phyloP scores from a whole-genome alignment of 202 grass and related monocot genomes.

The Brachypodium distachyon region DNA sequence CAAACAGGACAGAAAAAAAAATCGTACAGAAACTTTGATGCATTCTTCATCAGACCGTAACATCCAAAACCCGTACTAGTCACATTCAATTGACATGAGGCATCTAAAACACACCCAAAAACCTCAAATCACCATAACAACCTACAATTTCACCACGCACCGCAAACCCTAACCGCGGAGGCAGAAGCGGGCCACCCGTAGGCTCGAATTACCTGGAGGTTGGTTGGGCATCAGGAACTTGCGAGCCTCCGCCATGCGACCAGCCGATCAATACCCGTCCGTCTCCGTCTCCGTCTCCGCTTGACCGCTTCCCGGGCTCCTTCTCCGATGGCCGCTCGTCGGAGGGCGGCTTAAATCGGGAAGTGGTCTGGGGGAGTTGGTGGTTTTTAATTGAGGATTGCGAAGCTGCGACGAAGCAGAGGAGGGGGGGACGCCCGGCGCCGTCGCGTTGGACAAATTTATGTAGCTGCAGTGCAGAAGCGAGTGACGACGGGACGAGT shows the following conservation, averaged over 20 bases:
- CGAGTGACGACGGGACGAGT: background rate
- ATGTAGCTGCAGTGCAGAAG: background rate
- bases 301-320: background rate
- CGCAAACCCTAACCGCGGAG: background rate
- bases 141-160: background rate
- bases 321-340: background rate
- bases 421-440: background rate
- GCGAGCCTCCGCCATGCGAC: conserved; percentile 26
- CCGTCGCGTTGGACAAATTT: conserved; percentile 18
- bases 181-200: background rate
- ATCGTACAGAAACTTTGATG: background rate
- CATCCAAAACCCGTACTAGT: background rate
- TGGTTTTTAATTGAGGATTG: background rate
- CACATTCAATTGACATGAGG: background rate
- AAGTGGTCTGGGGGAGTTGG: background rate
- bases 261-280: background rate
- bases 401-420: conserved; percentile 26
- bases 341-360: conserved; percentile 19
- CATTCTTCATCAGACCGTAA: background rate
- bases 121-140: background rate
- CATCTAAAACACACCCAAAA: background rate
- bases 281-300: background rate
- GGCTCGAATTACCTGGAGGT: conserved; percentile 3
- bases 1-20: background rate
- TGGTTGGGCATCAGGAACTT: conserved; percentile 20